Evolutionary conservation across 371 early-diverging fungal species (phyloP), one percentile per base, ranked within the genome.

Genomic region (Mortierella sp.): DNA sequence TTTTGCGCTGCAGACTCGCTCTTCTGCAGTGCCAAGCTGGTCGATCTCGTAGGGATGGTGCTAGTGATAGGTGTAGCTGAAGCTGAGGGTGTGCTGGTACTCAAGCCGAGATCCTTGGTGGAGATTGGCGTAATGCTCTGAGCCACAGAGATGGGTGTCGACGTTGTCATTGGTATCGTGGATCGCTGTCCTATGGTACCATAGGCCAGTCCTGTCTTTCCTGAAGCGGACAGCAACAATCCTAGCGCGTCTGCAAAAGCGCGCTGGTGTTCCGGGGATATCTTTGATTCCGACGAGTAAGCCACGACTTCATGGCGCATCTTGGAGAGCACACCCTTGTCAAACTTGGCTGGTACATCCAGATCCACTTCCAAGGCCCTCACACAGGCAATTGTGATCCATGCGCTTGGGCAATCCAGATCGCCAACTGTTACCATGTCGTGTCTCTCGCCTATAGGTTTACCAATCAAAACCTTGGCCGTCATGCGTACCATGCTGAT

Each of bases 401-500:
- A 63, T 31, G 73, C 78, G 21, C 67, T 78, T 12, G 64, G 61
- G 17, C 77, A 72, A 29, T 80, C 80, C 29, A 72, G 57, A 65
- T 77, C 77, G 5, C 61, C 72, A 0, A 80, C 65, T 0, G 71
- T 71, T 25, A 71, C 65, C 60, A 80, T 68, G 19, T 72, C 69
- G 24, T 72, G 66, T 24, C 71, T 31, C 5, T 67, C 63, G 2
- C 80, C 80, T 52, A 80, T 67, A 1, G 80, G 80, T 16, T 80
- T 80, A 0, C 77, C 76, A 21, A 79, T 79, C 19, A 80, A 21
- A 14, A 65, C 65, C 27, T 60, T 63, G 47, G 61, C 68, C 5
- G 60, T 52, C 54, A 76, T 53, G 7, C 53, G 60, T 27, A 76
- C 76, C 69, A 76, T 64, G 57, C 69, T 76, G 22, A 52, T 37